A percentile compares a stretch with the other conserved stretches of the same genome.
These are phyloP conservation scores for Mrakia blollopis DNA, from an alignment of 768 basidiomycete species.

Conservation along the genomic window DNA sequence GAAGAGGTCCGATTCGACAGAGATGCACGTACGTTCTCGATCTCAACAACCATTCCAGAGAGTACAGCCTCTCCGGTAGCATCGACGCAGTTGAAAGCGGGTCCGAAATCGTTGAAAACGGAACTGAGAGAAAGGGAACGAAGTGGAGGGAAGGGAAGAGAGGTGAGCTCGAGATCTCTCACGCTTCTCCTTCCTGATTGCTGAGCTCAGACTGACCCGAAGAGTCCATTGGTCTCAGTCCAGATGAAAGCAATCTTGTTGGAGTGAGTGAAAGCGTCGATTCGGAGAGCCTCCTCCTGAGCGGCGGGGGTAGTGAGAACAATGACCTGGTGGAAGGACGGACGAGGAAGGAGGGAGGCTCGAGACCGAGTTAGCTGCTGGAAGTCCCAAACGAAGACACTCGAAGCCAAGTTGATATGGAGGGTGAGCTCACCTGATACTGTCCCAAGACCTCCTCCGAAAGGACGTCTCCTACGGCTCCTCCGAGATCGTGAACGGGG, in stretches of 20 bases:
- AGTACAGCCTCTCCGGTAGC: constrained; percentile 96
- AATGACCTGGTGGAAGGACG: constrained; percentile 61
- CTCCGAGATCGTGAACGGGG: constrained; percentile 81
- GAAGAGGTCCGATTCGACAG: neutral
- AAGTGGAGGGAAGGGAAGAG: neutral
- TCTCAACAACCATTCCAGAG: constrained; percentile 89
- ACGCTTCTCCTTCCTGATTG: constrained; percentile 21
- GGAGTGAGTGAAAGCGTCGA: constrained; percentile 89
- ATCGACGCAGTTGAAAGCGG: constrained; percentile 91
- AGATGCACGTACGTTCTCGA: constrained; percentile 61
- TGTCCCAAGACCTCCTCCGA: constrained; percentile 73
- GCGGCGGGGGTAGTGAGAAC: constrained; percentile 58
- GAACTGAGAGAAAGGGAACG: constrained; percentile 54
- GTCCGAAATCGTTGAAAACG: constrained; percentile 93
- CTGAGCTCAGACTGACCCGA: constrained; percentile 61
- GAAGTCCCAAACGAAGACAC: too few relatives aligned
- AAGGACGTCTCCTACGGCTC: constrained; percentile 68
- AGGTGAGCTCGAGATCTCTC: constrained; percentile 22
- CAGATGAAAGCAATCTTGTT: constrained; percentile 88
- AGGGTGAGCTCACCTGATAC: constrained; percentile 69
- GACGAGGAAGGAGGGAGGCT: neutral
- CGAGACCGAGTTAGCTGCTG: constrained; percentile 22
- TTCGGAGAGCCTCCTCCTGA: constrained; percentile 59
- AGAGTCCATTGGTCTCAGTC: constrained; percentile 85
- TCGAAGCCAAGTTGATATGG: too few relatives aligned